phyloP scores from a whole-genome alignment of 2,329 filamentous ascomycete genomes.

The Pseudogymnoascus sp. region DNA sequence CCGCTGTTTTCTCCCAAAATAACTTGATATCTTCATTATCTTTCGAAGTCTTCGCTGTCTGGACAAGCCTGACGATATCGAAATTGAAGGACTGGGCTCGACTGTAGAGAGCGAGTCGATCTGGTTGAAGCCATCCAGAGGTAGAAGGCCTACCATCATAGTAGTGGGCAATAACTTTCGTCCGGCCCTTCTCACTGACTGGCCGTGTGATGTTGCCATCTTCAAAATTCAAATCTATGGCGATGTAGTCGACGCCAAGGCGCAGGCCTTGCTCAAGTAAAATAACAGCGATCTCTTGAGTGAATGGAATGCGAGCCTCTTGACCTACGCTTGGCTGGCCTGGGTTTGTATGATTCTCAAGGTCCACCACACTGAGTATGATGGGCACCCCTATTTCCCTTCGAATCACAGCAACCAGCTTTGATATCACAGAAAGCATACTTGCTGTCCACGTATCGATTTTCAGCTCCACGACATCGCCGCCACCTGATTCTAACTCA shows the following conservation, averaged over 20 bases:
- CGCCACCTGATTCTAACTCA: conserved; percentile 46
- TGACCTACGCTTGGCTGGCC: background rate
- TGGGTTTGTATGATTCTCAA: conserved; percentile 19
- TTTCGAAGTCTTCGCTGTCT: conserved; percentile 40
- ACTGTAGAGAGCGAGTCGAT: conserved; percentile 42
- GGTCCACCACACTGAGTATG: conserved; percentile 49
- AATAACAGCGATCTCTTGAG: conserved; percentile 41
- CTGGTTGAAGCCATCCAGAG: conserved; percentile 42
- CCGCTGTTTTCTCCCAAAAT: conserved; percentile 24
- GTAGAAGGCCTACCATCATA: conserved; percentile 29
- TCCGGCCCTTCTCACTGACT: conserved; percentile 41
- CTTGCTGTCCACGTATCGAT: conserved; percentile 50
- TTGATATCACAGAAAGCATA: conserved; percentile 43
- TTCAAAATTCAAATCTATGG: conserved; percentile 52
- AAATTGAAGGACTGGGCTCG: conserved; percentile 45
- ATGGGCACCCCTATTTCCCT: conserved; percentile 50
- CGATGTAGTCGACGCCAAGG: conserved; percentile 58
- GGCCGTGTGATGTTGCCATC: conserved; percentile 39
- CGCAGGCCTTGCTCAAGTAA: conserved; percentile 57
- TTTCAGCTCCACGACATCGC: conserved; percentile 53
- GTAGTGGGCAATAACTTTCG: conserved; percentile 48
- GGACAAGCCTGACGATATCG: conserved; percentile 48
- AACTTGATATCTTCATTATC: conserved; percentile 39
- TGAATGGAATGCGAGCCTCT: conserved; percentile 6
- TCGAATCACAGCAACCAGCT: conserved; percentile 50